Evolutionary conservation across 2,329 filamentous ascomycete species (phyloP).

Genomic region (Grosmannia penicillata): DNA sequence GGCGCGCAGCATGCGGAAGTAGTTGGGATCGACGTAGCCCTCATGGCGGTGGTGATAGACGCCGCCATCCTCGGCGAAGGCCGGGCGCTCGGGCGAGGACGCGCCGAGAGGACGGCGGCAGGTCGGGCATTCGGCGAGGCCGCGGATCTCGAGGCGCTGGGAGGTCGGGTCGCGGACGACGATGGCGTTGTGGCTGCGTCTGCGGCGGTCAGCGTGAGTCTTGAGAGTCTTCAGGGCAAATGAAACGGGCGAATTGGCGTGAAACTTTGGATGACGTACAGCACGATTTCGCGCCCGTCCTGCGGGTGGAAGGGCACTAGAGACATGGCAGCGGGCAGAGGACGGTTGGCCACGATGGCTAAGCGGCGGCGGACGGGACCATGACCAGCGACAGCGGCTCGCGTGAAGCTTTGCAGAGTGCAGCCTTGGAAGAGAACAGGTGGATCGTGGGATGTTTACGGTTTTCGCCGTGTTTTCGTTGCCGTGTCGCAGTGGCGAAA

Average conservation of each 20-base stretch:
- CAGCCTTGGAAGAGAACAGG: too few relatives aligned
- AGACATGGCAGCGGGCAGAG: slow-evolving; percentile 31
- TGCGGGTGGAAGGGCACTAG: slow-evolving; percentile 62
- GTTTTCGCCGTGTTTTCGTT: too few relatives aligned
- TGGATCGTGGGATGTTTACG: too few relatives aligned
- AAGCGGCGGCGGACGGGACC: too few relatives aligned
- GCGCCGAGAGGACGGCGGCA: slow-evolving; percentile 59
- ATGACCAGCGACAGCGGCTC: too few relatives aligned
- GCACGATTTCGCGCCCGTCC: slow-evolving; percentile 63
- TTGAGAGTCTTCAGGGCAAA: too few relatives aligned
- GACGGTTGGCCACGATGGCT: too few relatives aligned
- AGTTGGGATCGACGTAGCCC: slow-evolving; percentile 76
- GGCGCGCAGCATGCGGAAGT: slow-evolving; percentile 82
- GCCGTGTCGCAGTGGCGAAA: too few relatives aligned
- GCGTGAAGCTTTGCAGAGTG: too few relatives aligned
- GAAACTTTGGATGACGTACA: slow-evolving; percentile 44
- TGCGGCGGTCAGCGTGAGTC: slow-evolving; percentile 24
- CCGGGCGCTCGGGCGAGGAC: slow-evolving; percentile 29
- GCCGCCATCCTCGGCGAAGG: slow-evolving; percentile 24
- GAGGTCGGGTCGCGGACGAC: slow-evolving; percentile 82
- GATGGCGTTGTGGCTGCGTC: slow-evolving; percentile 82
- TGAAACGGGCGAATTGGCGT: slow-evolving; percentile 3
- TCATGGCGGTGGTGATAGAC: slow-evolving; percentile 26
- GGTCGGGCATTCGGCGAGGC: slow-evolving; percentile 71
- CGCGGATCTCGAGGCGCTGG: slow-evolving; percentile 69